Evolutionary conservation across 169 alveolate species (phyloP), one percentile per base, ranked within the genome.

Genomic region (Perkinsus chesapeaki): DNA sequence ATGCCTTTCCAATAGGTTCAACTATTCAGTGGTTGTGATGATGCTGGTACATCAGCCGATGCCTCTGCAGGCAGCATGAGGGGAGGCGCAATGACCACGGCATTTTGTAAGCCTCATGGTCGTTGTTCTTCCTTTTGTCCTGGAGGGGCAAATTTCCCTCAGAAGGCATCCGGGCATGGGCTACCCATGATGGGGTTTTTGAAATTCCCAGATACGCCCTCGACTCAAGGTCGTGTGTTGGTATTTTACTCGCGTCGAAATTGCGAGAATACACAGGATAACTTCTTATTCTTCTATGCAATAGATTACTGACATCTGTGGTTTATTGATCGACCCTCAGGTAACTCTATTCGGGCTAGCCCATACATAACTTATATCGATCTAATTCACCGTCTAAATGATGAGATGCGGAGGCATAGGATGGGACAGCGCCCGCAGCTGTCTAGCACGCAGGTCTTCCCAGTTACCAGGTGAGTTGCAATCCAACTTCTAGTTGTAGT

Each of bases 41-140:
- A 91, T 38, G 48, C 48, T 0, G 73, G 48, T 0, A 91, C 92
- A 36, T 39, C 73, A 16, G 39, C 92, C 3, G 92, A 91, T 38
- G 92, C 73, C 1, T 19, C 39, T 3, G 73, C 27, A 12, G 92
- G 48, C 31, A 39, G 39, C 37, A 39, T 39, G 19, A 19, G 72
- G 23, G 92, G 92, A 9, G 92, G 92, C 3, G 92, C 92, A 72
- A 27, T 91, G 73, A 91, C 92, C 37, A 91, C 73, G 36, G 82
- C 82, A 60, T 60, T 60, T 16, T 60, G 82, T 60, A 23, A 16
- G 82, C n/a, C n/a, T n/a, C n/a, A n/a, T n/a, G n/a, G n/a, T n/a
- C n/a, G n/a, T n/a, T n/a, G 16, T 9, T 43, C 60, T 43, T 43
- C 60, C 5, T 43, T 43, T 43, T 43, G 60, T 43, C 60, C 16